Evolutionary conservation across 2,329 filamentous ascomycete species (phyloP), one percentile per base, ranked within the genome.

Genomic region (Alternaria tenuissima): DNA sequence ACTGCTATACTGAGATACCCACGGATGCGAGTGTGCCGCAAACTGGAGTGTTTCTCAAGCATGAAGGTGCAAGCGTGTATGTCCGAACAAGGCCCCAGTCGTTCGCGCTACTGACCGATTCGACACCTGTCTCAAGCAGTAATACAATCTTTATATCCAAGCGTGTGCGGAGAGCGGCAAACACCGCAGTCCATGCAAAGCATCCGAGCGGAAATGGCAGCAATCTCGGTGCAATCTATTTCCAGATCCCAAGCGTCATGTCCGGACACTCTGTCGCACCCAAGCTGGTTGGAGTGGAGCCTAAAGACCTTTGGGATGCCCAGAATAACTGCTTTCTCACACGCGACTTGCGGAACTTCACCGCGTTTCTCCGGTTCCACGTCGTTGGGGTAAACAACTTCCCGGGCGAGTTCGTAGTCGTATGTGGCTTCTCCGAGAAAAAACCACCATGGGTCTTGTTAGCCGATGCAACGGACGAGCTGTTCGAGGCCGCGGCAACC

Each of bases 331-430:
- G 6, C 4, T 44, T 28, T 2, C 24, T 44, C 2, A 44, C 42
- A 4, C 24, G 24, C 9, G 42, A 22, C 5, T 7, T 44, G 24
- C 42, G 42, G 6, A 44, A 6, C 42, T 44, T 44, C 1, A 44
- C 42, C 16, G 42, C 24, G 18, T 44, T 44, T 12, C 42, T 28
- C 1, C 16, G 5, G 4, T 44, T 44, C 24, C 16, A 30, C 3
- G 11, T 44, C 1, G 4, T 3, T 5, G 32, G 32, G 12, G 2
- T 34, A 0, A 1, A 1, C 14, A 18, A 2, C 11, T 11, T 6
- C 16, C 7, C 4, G 4, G 42, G 42, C 2, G 1, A 44, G 42
- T 16, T 9, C 2, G 42, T 30, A 7, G 14, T 44, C 3, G 22
- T 12, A n/a, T 44, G 16, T 30, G 42, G 42, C 16, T 44, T 44